phyloP scores from a whole-genome alignment of 768 basidiomycete species.

The Rhodotorula babjevae region DNA sequence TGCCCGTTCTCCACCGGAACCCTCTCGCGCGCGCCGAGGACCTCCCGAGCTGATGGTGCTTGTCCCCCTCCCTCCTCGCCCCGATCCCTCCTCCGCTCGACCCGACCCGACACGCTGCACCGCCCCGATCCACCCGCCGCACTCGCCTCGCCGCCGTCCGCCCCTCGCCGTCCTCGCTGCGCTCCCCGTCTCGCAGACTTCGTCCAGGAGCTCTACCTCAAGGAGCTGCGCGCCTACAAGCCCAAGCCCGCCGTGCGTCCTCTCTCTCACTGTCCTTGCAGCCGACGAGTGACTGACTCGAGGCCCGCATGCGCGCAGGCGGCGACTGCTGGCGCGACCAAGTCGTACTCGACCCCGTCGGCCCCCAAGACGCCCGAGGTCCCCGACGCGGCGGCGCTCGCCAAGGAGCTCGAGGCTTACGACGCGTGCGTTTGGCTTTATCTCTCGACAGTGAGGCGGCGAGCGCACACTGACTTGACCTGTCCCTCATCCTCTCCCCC shows the following conservation, averaged over 20 bases:
- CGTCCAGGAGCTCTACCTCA: conserved; percentile 85
- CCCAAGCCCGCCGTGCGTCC: conserved; percentile 63
- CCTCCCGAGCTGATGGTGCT: too few relatives aligned
- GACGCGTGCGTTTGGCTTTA: conserved; percentile 62
- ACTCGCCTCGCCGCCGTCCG: background rate
- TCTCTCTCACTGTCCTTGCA: background rate
- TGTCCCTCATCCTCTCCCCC: too few relatives aligned
- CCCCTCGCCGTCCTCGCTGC: too few relatives aligned
- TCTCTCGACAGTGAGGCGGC: background rate
- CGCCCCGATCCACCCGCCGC: too few relatives aligned
- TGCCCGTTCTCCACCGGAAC: background rate
- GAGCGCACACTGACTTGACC: too few relatives aligned
- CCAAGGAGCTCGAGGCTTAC: conserved; percentile 77
- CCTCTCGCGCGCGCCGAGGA: too few relatives aligned
- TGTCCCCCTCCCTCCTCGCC: too few relatives aligned
- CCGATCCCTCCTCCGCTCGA: too few relatives aligned
- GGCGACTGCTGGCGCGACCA: conserved; percentile 78
- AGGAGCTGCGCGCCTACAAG: conserved; percentile 86
- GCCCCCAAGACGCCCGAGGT: conserved; percentile 69
- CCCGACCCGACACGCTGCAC: background rate
- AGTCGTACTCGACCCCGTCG: conserved; percentile 69
- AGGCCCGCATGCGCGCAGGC: conserved; percentile 53
- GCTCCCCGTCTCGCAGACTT: conserved; percentile 59
- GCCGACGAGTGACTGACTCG: background rate
- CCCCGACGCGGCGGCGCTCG: conserved; percentile 65